Conservation (phyloP, 495 filamentous ascomycete species). For the Penicillium silybi region DNA sequence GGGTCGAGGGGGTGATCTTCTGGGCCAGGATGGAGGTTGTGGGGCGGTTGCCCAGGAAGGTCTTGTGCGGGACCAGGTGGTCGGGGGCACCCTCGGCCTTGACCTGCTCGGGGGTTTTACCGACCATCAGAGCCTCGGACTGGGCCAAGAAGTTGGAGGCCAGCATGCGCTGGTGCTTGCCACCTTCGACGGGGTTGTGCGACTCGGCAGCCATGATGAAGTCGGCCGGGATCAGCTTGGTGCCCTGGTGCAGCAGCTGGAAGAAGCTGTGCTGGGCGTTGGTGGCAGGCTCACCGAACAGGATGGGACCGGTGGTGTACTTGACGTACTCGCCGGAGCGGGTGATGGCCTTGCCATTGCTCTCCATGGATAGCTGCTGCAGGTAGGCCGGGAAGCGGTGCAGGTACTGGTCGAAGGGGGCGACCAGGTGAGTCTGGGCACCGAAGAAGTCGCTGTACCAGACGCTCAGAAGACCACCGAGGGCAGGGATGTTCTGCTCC, state of each 20-base stretch:
- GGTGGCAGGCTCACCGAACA: slow-evolving; percentile 97
- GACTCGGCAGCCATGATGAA: slow-evolving; percentile 95
- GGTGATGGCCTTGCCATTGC: slow-evolving; percentile 97
- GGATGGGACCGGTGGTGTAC: slow-evolving; percentile 91
- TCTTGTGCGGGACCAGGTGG: slow-evolving; percentile 92
- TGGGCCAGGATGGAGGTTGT: slow-evolving; percentile 93
- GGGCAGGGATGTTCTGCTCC: slow-evolving; percentile 88
- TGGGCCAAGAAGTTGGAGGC: slow-evolving; percentile 98
- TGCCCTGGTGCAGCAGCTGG: slow-evolving; percentile 97
- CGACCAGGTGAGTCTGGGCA: slow-evolving; percentile 94
- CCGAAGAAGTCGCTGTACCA: slow-evolving; percentile 99
- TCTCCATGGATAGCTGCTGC: slow-evolving; percentile 99
- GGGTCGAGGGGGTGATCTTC: slow-evolving; percentile 88
- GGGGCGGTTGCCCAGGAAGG: slow-evolving; percentile 95
- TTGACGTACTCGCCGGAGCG: slow-evolving; percentile 87
- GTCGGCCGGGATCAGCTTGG: slow-evolving; percentile 96
- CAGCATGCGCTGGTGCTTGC: slow-evolving; percentile 97
- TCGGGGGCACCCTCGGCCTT: slow-evolving; percentile 83
- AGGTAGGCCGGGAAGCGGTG: slow-evolving; percentile 98
- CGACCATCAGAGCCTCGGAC: slow-evolving; percentile 96
- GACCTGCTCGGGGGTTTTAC: slow-evolving; percentile 88
- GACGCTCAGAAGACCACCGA: slow-evolving; percentile 90
- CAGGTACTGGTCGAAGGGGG: slow-evolving; percentile 98
- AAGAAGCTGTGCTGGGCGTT: slow-evolving; percentile 99
- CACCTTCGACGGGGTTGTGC: slow-evolving; percentile 89